These are phyloP conservation scores for Chrysosporium keratinophilum DNA, from an alignment of 2,329 filamentous ascomycete genomes.

Conservation along the genomic window DNA sequence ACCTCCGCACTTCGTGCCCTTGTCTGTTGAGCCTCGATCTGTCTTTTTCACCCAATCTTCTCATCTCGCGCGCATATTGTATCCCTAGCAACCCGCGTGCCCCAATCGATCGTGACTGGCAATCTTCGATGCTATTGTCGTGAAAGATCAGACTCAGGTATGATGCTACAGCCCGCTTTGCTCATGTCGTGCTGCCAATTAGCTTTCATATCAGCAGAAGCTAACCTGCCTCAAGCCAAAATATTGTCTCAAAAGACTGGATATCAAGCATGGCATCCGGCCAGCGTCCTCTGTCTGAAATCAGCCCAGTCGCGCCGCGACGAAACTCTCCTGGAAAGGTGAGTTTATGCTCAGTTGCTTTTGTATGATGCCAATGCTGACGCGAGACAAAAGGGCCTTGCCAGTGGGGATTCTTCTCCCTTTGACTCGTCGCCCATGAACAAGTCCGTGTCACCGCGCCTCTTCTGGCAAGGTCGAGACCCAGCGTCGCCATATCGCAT, in stretches of 20 bases:
- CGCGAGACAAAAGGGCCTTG: conserved; percentile 25
- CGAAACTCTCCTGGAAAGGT: conserved; percentile 71
- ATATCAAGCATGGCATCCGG: conserved; percentile 43
- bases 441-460: conserved; percentile 58
- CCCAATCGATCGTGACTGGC: neutral
- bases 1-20: neutral
- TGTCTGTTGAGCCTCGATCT: conserved; percentile 18
- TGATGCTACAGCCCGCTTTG: neutral
- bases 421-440: conserved; percentile 72
- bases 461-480: conserved; percentile 79
- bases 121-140: neutral
- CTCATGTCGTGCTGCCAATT: too few relatives aligned
- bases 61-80: neutral
- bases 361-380: neutral
- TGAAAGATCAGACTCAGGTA: neutral
- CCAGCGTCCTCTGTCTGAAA: conserved; percentile 75
- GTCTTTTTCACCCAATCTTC: conserved; percentile 1
- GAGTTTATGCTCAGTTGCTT: neutral
- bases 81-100: neutral
- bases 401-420: conserved; percentile 65
- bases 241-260: neutral
- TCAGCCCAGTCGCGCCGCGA: conserved; percentile 73
- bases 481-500: conserved; percentile 56
- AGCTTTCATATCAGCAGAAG: neutral
- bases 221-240: neutral